Percentiles rank a stretch among this genome's conserved stretches.
Evolutionary conservation across 352 stramenopile species (phyloP).

Genomic region (Pythium periplocum): DNA sequence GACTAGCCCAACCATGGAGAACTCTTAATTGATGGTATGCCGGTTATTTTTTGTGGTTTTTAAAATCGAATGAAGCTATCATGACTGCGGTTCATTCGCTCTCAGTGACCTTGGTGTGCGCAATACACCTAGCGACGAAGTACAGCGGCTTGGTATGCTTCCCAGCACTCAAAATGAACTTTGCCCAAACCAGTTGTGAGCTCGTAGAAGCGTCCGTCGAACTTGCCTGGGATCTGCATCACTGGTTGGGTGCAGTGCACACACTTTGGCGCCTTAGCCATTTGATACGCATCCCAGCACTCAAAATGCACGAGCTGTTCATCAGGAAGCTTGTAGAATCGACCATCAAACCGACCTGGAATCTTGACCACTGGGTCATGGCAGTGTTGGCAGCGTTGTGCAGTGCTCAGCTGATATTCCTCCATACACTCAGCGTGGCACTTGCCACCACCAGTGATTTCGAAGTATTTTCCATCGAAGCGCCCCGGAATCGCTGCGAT

Average conservation of each 20-base stretch:
- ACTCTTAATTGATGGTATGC: too few species aligned
- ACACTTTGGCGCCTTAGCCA: slow-evolving; percentile 64
- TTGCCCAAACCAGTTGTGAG: slow-evolving; percentile 69
- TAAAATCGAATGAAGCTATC: too few species aligned
- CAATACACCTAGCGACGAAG: slow-evolving; percentile 4
- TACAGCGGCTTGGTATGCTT: slow-evolving; percentile 41
- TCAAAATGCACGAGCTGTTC: slow-evolving; percentile 76
- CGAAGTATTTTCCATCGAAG: slow-evolving; percentile 81
- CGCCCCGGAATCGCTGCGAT: slow-evolving; percentile 68
- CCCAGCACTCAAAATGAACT: slow-evolving; percentile 86
- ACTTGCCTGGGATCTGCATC: slow-evolving; percentile 61
- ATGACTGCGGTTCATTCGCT: too few species aligned
- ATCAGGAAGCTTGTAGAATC: slow-evolving; percentile 81
- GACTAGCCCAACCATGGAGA: too few species aligned
- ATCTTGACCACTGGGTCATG: slow-evolving; percentile 65
- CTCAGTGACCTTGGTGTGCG: too few species aligned
- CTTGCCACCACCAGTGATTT: slow-evolving; percentile 57
- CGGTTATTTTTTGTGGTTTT: too few species aligned
- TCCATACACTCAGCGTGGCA: slow-evolving; percentile 85
- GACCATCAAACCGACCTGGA: slow-evolving; percentile 60
- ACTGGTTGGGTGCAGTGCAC: slow-evolving; percentile 73
- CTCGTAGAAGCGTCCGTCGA: slow-evolving; percentile 83
- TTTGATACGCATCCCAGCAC: slow-evolving; percentile 82
- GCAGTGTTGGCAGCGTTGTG: slow-evolving; percentile 71
- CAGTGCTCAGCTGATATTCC: slow-evolving; percentile 60